Base-by-base conservation (phyloP, 345 rosid genomes). In the Acer saccharum region DNA sequence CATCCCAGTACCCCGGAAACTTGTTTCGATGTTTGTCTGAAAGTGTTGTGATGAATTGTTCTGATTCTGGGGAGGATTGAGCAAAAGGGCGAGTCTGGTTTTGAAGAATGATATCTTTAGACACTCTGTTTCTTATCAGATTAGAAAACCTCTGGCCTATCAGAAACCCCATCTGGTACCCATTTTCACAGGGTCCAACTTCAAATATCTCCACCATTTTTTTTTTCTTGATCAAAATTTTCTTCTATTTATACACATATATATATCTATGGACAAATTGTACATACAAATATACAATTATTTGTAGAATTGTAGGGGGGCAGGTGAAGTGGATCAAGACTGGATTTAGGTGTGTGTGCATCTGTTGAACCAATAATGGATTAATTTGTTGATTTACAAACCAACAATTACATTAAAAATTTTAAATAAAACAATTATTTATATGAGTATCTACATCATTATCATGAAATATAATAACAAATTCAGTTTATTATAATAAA, bases 1-100 rank as follows among this genome's bases (percentile, higher is more conserved):
- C 90, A 58, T 86, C 88, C 94, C 92, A 90, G 67, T 85, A 87
- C n/a, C 76, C 73, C 0, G 89, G 88, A 41, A 83, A 89, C 66
- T 80, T 86, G 61, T 46, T 81, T 60, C 29, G 80, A 83, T 89
- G 89, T 70, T 77, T 89, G 5, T 80, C 60, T 0, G 78, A 74
- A 41, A 90, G 85, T 62, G 85, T 58, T 68, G 78, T 39, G 20
- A 90, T 80, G 72, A 86, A 72, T 14, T 73, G 46, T 21, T 73
- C 67, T 16, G 79, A 83, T 23, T 84, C 71, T 27, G 58, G 69
- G 10, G 6, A 35, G 39, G 84, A 72, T 63, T 62, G 63, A 25
- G 89, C 87, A 74, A 88, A 90, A 8, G 87, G 90, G 27, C 77
- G 90, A 50, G 86, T 91, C 84, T 89, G 88, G 54, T 82, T 79